Percentiles rank a stretch among this genome's conserved stretches.
These are phyloP conservation scores for Geotrichum candidum DNA, from an alignment of 1,139 yeast genomes.

Conservation along the genomic window DNA sequence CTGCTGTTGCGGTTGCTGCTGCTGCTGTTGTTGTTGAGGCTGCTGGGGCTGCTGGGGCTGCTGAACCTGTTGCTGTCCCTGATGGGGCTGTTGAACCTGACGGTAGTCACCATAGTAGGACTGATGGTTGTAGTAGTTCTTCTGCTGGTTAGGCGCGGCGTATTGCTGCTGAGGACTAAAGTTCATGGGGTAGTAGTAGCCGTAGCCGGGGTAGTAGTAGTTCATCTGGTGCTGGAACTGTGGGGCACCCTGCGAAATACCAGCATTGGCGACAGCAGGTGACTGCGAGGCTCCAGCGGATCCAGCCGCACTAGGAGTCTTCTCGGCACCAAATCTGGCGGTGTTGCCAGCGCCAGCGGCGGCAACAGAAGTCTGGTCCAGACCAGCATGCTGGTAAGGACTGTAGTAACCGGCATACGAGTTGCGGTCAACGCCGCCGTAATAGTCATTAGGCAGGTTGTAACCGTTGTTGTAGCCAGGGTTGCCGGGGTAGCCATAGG, in stretches of 20 bases:
- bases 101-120: constrained; percentile 24
- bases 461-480: constrained; percentile 21
- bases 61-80: neutral
- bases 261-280: constrained; percentile 22
- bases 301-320: constrained; percentile 11
- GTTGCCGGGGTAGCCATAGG: constrained; percentile 26
- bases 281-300: constrained; percentile 22
- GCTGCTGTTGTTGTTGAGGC: constrained; percentile 14
- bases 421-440: constrained; percentile 20
- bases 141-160: constrained; percentile 23
- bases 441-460: constrained; percentile 20
- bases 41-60: constrained; percentile 22
- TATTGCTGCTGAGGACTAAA: constrained; percentile 27
- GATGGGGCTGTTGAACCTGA: constrained; percentile 1
- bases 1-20: constrained; percentile 16
- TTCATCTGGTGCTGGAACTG: constrained; percentile 24
- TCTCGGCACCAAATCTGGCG: constrained; percentile 11
- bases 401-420: constrained; percentile 20
- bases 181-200: constrained; percentile 31
- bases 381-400: constrained; percentile 20
- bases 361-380: constrained; percentile 2
- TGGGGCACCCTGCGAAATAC: constrained; percentile 18
- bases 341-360: constrained; percentile 8
- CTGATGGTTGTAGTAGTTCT: constrained; percentile 28
- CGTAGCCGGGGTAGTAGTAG: constrained; percentile 22